phyloP scores from a whole-genome alignment of 306 rosid genomes.

The Corylus avellana region DNA sequence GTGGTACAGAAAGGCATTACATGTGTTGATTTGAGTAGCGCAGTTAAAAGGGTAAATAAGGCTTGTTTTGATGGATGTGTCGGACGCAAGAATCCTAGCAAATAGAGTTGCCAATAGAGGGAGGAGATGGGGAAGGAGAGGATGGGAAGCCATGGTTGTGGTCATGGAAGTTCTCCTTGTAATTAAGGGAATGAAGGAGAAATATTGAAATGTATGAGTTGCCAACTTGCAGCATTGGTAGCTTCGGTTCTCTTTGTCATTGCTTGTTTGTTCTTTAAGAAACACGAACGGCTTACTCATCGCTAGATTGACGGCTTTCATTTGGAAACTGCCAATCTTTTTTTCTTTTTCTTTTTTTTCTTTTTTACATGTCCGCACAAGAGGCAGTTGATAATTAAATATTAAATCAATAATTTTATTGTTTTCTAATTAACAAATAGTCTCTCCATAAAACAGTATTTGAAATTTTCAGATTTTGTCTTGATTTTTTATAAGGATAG shows the following conservation, averaged over 20 bases:
- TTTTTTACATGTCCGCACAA: too few species aligned
- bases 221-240: background rate
- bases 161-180: conserved; percentile 25
- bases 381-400: background rate
- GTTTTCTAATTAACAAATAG: background rate
- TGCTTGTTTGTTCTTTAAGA: conserved; percentile 27
- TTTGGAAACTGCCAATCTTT: conserved; percentile 6
- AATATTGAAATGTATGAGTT: conserved; percentile 15
- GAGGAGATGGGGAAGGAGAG: conserved; percentile 35
- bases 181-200: conserved; percentile 21
- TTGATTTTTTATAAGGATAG: too few species aligned
- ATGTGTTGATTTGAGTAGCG: conserved; percentile 36
- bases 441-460: background rate
- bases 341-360: background rate
- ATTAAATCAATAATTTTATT: background rate
- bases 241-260: conserved; percentile 28
- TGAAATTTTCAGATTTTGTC: background rate
- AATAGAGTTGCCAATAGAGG: conserved; percentile 28
- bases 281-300: background rate
- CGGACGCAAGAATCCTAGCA: background rate
- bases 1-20: conserved; percentile 68
- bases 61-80: conserved; percentile 9
- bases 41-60: conserved; percentile 49
- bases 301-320: conserved; percentile 1
- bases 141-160: conserved; percentile 55